phyloP scores from a whole-genome alignment of 768 basidiomycete species.

The Lepiota venenata region DNA sequence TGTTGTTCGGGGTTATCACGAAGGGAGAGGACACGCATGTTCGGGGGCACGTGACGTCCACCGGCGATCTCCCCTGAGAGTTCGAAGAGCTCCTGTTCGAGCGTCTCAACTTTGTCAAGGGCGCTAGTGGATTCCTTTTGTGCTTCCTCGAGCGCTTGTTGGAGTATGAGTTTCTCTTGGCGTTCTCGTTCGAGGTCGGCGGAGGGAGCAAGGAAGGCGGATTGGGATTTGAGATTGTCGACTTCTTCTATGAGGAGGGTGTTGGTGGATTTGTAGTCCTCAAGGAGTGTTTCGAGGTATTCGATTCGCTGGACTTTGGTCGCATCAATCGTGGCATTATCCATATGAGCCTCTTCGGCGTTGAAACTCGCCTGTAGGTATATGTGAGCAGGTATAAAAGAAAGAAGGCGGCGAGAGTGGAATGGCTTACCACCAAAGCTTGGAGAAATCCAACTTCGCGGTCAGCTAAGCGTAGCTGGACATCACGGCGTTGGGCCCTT shows the following conservation, averaged over 20 bases:
- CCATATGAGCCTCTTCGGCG: constrained; percentile 47
- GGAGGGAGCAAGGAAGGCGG: background rate
- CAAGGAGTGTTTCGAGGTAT: constrained; percentile 53
- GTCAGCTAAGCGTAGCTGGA: constrained; percentile 34
- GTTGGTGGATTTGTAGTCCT: constrained; percentile 52
- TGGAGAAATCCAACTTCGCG: constrained; percentile 65
- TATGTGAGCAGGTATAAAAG: background rate
- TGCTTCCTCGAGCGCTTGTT: constrained; percentile 4
- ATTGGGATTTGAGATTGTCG: constrained; percentile 28
- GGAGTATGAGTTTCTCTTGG: constrained; percentile 11
- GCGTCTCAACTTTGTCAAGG: constrained; percentile 55
- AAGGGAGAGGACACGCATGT: constrained; percentile 64
- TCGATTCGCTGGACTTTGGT: constrained; percentile 41
- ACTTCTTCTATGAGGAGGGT: constrained; percentile 43
- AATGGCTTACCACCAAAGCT: constrained; percentile 57
- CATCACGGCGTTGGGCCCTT: constrained; percentile 37
- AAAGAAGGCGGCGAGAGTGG: background rate
- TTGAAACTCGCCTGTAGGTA: constrained; percentile 55
- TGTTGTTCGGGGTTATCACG: constrained; percentile 79
- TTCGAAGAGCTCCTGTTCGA: constrained; percentile 79
- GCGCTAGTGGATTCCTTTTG: constrained; percentile 24
- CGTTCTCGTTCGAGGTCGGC: constrained; percentile 12
- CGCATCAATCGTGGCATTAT: constrained; percentile 27
- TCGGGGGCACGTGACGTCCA: constrained; percentile 73
- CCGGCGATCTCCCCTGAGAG: constrained; percentile 72